Conservation (phyloP, 140 eudicot species). For the Ambrosia hybrid region DNA sequence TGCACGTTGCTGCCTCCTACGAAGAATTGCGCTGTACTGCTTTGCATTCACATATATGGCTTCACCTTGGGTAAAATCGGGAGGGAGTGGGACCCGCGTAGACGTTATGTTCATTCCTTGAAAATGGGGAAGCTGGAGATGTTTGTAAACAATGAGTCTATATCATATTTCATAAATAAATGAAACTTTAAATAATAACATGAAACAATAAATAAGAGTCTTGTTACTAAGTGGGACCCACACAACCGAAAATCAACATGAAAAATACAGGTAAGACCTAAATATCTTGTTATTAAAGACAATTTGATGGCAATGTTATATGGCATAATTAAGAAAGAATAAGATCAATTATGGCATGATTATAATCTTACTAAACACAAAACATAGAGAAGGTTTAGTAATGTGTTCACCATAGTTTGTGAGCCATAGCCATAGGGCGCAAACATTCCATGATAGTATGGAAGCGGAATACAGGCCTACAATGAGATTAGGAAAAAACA, state of each 20-base stretch:
- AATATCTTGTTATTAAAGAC: neutral
- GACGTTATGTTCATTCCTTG: constrained; percentile 40
- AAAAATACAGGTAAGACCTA: neutral
- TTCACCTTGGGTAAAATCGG: constrained; percentile 50
- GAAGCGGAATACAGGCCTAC: constrained; percentile 53
- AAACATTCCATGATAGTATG: constrained; percentile 41
- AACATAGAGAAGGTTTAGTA: neutral
- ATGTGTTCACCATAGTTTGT: constrained; percentile 51
- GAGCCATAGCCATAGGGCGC: constrained; percentile 50
- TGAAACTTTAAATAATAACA: neutral
- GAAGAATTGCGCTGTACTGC: constrained; percentile 66
- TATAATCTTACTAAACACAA: constrained; percentile 3
- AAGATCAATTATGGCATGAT: neutral
- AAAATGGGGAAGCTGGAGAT: constrained; percentile 42
- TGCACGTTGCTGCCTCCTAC: constrained; percentile 64
- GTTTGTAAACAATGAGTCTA: constrained; percentile 12
- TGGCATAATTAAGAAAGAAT: neutral
- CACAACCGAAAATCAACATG: neutral
- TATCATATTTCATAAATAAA: neutral
- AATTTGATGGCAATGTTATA: neutral
- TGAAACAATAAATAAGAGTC: neutral
- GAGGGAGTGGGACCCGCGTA: constrained; percentile 59
- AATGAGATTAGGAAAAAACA: constrained; percentile 8
- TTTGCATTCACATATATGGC: constrained; percentile 68
- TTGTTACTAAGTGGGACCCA: neutral